Evolutionary conservation across 495 filamentous ascomycete genomes (phyloP).

Genomic region (Halenospora varia): DNA sequence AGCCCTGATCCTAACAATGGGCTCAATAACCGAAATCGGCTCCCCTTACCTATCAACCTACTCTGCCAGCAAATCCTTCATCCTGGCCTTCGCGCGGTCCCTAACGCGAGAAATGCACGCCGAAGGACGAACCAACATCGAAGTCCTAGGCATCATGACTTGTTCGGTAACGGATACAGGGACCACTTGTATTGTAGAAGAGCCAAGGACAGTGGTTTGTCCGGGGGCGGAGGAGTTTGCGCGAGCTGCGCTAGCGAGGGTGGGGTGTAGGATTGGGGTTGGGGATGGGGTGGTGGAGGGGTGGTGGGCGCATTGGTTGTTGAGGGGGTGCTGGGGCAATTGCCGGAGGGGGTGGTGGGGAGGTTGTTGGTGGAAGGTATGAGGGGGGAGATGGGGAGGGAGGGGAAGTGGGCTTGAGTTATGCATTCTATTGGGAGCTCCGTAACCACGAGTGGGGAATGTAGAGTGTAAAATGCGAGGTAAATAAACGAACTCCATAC

Average conservation of each 20-base stretch:
- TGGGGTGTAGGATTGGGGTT: constrained; percentile 5
- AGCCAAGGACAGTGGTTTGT: neutral
- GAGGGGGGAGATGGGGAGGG: constrained; percentile 1
- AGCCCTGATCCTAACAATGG: constrained; percentile 27
- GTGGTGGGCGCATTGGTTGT: neutral
- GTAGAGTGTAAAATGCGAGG: too few relatives aligned
- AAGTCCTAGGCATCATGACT: constrained; percentile 7
- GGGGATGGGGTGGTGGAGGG: constrained; percentile 5
- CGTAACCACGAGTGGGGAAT: too few relatives aligned
- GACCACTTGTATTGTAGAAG: neutral
- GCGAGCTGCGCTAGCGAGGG: neutral
- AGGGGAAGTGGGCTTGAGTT: neutral
- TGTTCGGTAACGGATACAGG: neutral
- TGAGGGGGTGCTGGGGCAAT: neutral
- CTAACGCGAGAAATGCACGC: constrained; percentile 22
- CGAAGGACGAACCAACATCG: neutral
- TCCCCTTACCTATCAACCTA: constrained; percentile 29
- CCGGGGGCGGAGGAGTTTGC: neutral
- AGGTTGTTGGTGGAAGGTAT: neutral
- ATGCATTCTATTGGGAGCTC: too few relatives aligned
- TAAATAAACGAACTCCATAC: too few relatives aligned
- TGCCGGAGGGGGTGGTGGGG: neutral
- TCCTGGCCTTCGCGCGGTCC: constrained; percentile 20
- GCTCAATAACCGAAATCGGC: constrained; percentile 26
- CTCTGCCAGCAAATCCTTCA: constrained; percentile 27